These are phyloP conservation scores for Galerina sulciceps DNA, from an alignment of 768 basidiomycete species.

Conservation along the genomic window DNA sequence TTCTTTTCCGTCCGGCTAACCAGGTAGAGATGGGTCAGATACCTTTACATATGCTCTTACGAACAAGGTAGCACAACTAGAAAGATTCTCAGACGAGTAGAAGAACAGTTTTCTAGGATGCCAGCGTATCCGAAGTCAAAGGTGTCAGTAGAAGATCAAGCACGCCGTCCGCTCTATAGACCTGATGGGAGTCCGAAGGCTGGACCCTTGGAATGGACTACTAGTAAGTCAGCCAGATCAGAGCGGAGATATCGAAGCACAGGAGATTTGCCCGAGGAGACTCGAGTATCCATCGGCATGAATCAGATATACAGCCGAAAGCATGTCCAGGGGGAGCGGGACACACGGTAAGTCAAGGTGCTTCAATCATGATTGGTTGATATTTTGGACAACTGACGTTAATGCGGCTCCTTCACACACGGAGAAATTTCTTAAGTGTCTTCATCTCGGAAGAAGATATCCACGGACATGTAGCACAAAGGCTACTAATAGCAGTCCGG, in stretches of 20 bases:
- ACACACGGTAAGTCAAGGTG: slow-evolving; percentile 14
- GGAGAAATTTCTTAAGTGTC: not conserved
- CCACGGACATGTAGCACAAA: not conserved
- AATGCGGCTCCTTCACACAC: slow-evolving; percentile 9
- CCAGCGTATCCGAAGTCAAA: slow-evolving; percentile 19
- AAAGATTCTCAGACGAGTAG: not conserved
- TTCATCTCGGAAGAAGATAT: not conserved
- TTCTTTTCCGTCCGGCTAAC: not conserved
- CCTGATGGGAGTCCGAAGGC: slow-evolving; percentile 16
- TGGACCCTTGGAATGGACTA: not conserved
- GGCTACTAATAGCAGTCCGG: no score
- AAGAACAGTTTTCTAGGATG: not conserved
- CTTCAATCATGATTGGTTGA: slow-evolving; percentile 1
- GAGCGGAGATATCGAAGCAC: slow-evolving; percentile 1
- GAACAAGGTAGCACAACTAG: no score
- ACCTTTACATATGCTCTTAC: no score
- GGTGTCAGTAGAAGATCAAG: slow-evolving; percentile 19
- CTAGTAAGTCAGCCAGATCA: not conserved
- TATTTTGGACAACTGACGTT: slow-evolving; percentile 1
- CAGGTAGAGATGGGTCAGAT: no score
- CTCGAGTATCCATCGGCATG: slow-evolving; percentile 5
- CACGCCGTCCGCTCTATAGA: slow-evolving; percentile 16
- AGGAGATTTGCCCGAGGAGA: slow-evolving; percentile 5
- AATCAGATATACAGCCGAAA: slow-evolving; percentile 4
- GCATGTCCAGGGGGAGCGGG: not conserved